Conservation (phyloP, 345 rosid genomes). For the Gossypium longicalyx region DNA sequence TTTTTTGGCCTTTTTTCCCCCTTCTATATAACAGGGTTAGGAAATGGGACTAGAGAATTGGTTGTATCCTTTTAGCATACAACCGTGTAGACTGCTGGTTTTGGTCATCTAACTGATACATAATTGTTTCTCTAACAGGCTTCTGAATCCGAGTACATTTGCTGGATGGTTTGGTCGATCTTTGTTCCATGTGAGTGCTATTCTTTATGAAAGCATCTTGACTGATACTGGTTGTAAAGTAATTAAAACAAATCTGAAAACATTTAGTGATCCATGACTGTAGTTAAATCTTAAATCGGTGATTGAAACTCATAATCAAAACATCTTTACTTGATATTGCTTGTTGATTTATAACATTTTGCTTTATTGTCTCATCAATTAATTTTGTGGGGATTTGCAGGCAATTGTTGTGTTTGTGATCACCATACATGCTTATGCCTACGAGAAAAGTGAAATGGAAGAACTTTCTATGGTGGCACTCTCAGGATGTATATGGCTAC, state of each 20-base stretch:
- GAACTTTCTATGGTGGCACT: constrained; percentile 95
- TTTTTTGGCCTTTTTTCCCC: not conserved
- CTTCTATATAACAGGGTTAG: not conserved
- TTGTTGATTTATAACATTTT: not conserved
- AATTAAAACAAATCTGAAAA: not conserved
- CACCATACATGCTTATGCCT: constrained; percentile 78
- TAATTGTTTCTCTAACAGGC: constrained; percentile 46
- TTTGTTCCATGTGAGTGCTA: constrained; percentile 73
- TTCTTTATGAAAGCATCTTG: constrained; percentile 9
- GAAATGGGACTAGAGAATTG: constrained; percentile 9
- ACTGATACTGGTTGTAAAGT: not conserved
- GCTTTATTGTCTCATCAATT: not conserved
- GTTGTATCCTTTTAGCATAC: not conserved
- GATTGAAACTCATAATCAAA: not conserved
- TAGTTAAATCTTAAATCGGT: not conserved
- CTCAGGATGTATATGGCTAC: constrained; percentile 97
- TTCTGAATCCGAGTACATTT: constrained; percentile 96
- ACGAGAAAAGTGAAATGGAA: constrained; percentile 94
- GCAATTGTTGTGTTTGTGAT: constrained; percentile 84
- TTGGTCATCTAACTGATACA: constrained; percentile 9
- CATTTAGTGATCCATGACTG: not conserved
- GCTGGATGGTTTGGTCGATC: constrained; percentile 99
- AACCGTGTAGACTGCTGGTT: not conserved
- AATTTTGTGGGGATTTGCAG: constrained; percentile 41
- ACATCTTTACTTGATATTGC: not conserved